Conservation (phyloP, 805 yeast genomes). For the Lipomyces sp. region DNA sequence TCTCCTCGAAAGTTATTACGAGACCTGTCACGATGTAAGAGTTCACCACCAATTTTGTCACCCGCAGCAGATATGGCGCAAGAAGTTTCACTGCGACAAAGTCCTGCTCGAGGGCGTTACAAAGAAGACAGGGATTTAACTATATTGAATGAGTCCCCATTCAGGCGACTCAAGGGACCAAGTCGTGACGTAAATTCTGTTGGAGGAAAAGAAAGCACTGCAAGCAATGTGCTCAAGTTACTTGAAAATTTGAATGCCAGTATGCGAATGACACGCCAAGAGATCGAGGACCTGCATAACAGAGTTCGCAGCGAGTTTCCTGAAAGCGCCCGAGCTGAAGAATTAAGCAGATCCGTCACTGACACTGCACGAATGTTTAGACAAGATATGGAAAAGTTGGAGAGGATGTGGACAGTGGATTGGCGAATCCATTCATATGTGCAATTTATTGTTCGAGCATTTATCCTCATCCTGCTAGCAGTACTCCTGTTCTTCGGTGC, state of each 20-base stretch:
- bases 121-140: not conserved
- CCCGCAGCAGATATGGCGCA: not conserved
- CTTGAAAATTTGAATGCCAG: not conserved
- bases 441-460: not conserved
- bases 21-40: constrained; percentile 1
- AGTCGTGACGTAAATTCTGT: not conserved
- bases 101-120: not conserved
- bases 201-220: not conserved
- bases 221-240: not conserved
- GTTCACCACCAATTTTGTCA: constrained; percentile 4
- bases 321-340: not conserved
- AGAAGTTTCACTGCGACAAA: not conserved
- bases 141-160: not conserved
- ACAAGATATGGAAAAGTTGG: constrained; percentile 3
- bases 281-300: not conserved
- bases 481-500: not conserved
- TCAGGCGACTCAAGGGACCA: not conserved
- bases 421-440: not conserved
- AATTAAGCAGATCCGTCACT: not conserved
- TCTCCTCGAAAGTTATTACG: constrained; percentile 4
- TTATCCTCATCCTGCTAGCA: not conserved
- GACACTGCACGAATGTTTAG: not conserved
- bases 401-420: constrained; percentile 1
- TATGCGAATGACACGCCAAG: constrained; percentile 2
- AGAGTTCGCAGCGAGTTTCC: not conserved